Evolutionary conservation across 345 rosid genomes (phyloP).

Genomic region (Populus euphratica): DNA sequence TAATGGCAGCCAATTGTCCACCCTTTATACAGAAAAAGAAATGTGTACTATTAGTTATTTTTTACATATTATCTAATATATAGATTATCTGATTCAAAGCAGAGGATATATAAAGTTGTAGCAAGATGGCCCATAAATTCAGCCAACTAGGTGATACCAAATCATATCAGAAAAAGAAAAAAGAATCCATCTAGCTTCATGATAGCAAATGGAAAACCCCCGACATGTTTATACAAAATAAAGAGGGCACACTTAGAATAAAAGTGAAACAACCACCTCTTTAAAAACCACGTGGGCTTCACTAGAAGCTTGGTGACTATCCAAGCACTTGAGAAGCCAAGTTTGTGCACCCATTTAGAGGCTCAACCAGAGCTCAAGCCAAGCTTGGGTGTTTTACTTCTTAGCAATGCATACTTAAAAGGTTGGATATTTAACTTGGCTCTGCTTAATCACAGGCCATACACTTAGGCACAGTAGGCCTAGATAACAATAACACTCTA

Average conservation of each 20-base stretch:
- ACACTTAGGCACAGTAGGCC: too few species aligned
- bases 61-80: neutral
- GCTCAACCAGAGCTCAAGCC: neutral
- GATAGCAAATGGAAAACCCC: too few species aligned
- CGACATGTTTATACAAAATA: too few species aligned
- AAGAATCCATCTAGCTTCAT: too few species aligned
- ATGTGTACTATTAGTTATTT: neutral
- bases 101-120: too few species aligned
- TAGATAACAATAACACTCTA: neutral
- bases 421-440: neutral
- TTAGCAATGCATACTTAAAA: neutral
- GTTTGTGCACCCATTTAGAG: neutral
- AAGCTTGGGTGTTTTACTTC: neutral
- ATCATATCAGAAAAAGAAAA: too few species aligned
- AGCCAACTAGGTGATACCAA: neutral
- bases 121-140: neutral
- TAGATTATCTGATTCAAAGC: too few species aligned
- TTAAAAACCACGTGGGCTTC: too few species aligned
- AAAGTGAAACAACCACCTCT: too few species aligned
- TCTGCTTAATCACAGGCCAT: too few species aligned
- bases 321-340: neutral
- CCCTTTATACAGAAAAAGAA: constrained; percentile 43
- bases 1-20: constrained; percentile 66
- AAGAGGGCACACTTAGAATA: too few species aligned
- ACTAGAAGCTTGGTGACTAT: too few species aligned